Evolutionary conservation across 2,329 filamentous ascomycete genomes (phyloP).

Genomic region (Stagonosporopsis cucurbitacearum): DNA sequence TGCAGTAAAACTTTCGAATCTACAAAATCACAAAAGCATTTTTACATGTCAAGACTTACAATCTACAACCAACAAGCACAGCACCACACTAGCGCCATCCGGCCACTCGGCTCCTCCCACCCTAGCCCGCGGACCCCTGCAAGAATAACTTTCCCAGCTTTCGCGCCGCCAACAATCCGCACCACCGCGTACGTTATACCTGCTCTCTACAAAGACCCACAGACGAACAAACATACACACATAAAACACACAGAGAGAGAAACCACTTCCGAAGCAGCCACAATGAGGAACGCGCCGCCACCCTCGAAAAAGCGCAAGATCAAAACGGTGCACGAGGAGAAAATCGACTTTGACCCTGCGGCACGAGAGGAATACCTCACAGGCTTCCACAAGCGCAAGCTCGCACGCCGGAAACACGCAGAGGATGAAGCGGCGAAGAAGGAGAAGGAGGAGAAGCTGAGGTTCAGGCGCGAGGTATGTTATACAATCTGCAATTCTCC

Average conservation of each 20-base stretch:
- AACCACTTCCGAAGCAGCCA: background rate
- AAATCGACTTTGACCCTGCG: slow-evolving; percentile 82
- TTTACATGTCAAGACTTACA: background rate
- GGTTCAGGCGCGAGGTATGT: slow-evolving; percentile 75
- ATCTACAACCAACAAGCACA: background rate
- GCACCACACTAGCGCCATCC: slow-evolving; percentile 2
- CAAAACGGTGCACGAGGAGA: slow-evolving; percentile 69
- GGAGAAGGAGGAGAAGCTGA: slow-evolving; percentile 77
- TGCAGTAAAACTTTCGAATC: background rate
- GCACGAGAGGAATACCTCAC: slow-evolving; percentile 88
- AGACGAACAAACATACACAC: too few species aligned
- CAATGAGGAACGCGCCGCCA: slow-evolving; percentile 26
- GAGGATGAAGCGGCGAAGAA: slow-evolving; percentile 80
- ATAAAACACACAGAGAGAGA: background rate
- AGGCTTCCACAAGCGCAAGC: slow-evolving; percentile 95
- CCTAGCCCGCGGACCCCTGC: slow-evolving; percentile 27
- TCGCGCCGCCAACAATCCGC: slow-evolving; percentile 4
- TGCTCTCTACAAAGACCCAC: background rate
- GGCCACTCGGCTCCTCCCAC: slow-evolving; percentile 2
- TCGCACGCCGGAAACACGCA: slow-evolving; percentile 81
- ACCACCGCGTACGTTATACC: background rate
- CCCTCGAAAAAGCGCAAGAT: slow-evolving; percentile 45
- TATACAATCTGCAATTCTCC: background rate
- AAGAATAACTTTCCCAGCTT: slow-evolving; percentile 27
- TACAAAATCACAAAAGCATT: background rate